A percentile compares a stretch with the other conserved stretches of the same genome.
phyloP scores from a whole-genome alignment of 2,329 filamentous ascomycete species.

The Verticillium tricorpus region DNA sequence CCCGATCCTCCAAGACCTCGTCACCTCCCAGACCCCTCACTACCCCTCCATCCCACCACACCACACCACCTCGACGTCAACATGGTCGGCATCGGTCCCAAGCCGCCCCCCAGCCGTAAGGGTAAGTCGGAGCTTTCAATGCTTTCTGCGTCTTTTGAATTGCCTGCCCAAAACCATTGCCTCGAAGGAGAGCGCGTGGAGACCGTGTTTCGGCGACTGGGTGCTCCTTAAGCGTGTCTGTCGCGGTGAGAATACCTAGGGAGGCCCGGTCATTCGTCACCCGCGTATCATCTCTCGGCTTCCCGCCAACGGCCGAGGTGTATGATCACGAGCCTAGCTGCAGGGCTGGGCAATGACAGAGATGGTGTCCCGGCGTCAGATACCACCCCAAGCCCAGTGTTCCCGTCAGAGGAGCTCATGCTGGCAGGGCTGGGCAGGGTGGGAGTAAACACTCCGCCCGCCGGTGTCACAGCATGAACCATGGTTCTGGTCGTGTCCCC shows the following conservation, averaged over 20 bases:
- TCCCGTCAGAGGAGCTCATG: not conserved
- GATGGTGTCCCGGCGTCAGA: not conserved
- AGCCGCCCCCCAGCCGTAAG: conserved; percentile 53
- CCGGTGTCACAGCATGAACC: not conserved
- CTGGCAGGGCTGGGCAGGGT: not conserved
- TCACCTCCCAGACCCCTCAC: not conserved
- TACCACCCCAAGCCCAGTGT: not conserved
- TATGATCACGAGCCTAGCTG: not conserved
- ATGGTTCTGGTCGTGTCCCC: not conserved
- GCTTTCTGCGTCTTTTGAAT: not conserved
- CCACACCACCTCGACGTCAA: conserved; percentile 19
- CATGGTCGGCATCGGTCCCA: conserved; percentile 48
- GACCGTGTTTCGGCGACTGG: not conserved
- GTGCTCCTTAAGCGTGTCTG: not conserved
- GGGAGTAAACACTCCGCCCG: not conserved
- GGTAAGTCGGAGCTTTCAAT: conserved; percentile 47
- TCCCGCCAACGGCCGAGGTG: not conserved
- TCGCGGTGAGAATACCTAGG: not conserved
- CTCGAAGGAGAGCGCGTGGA: not conserved
- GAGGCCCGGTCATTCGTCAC: not conserved
- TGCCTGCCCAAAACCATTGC: not conserved
- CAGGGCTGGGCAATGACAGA: not conserved
- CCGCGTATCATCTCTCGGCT: not conserved
- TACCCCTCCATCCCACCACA: not conserved
- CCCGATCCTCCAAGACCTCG: not conserved